Percentiles rank a stretch among this genome's conserved stretches.
These are phyloP conservation scores for Cantharellus cinnabarinus DNA, from an alignment of 768 basidiomycete species.

Conservation along the genomic window DNA sequence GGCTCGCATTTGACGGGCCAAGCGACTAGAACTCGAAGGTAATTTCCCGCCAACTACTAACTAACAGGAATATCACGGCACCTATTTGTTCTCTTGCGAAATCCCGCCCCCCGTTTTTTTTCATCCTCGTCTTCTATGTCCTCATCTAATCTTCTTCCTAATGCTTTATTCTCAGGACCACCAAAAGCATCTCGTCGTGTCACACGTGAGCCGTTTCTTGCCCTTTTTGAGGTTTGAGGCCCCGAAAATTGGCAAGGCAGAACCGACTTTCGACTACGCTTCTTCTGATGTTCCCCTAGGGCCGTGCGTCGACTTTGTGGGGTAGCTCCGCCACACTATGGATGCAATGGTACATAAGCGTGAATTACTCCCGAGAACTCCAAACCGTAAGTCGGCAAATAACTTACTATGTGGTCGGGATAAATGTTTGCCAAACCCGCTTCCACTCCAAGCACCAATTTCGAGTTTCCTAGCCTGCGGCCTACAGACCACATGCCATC, in stretches of 20 bases:
- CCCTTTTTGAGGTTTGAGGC: slow-evolving; percentile 37
- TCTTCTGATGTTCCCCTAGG: too few species aligned
- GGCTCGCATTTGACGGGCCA: slow-evolving; percentile 61
- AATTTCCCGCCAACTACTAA: background rate
- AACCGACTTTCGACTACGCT: too few species aligned
- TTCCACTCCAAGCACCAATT: slow-evolving; percentile 17
- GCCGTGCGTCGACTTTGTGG: too few species aligned
- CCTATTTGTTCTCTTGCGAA: slow-evolving; percentile 35
- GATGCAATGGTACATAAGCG: too few species aligned
- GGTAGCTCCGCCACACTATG: too few species aligned
- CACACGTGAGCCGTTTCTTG: slow-evolving; percentile 53
- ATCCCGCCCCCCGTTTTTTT: slow-evolving; percentile 34
- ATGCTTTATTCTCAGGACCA: slow-evolving; percentile 17
- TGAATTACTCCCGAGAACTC: slow-evolving; percentile 17
- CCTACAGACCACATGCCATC: slow-evolving; percentile 76
- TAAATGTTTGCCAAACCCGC: background rate
- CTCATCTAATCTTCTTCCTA: slow-evolving; percentile 32
- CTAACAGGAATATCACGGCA: background rate
- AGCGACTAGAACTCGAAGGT: slow-evolving; percentile 29
- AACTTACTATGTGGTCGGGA: background rate
- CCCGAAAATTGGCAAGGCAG: too few species aligned
- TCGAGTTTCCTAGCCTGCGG: slow-evolving; percentile 44
- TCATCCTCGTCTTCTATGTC: slow-evolving; percentile 18
- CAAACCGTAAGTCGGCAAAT: slow-evolving; percentile 15
- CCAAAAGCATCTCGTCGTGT: slow-evolving; percentile 37